Base-by-base conservation (phyloP, 169 alveolate species). In the Cryptosporidium muris region DNA sequence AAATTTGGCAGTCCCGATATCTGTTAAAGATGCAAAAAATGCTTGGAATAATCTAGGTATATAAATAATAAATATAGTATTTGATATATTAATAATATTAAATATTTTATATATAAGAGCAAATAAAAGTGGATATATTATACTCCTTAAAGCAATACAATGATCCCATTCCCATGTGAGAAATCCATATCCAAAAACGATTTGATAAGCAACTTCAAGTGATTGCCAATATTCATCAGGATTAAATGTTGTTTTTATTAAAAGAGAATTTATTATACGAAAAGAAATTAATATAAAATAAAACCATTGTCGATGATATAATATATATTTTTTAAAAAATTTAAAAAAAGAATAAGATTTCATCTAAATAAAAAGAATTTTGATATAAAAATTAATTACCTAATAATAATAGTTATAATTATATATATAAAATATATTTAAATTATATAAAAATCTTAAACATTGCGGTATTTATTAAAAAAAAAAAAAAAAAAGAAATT, bases 151-250 rank as follows among this genome's bases (percentile, higher is more conserved):
- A 47, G 92, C 64, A 40, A 89, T 51, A 80, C 92, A 88, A 12
- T 90, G 92, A 64, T 88, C 93, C 94, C 95, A 92, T 56, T 92
- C 95, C 95, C 95, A 92, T 6, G 95, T 89, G 49, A 89, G 81
- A 45, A 90, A 91, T 0, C 95, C 95, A 63, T 82, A 91, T 3
- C 92, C 91, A 54, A 82, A 88, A 40, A 81, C 91, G 63, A 91
- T 88, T 58, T 51, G 68, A 66, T 92, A 93, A 3, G 95, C 85
- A 12, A 91, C 91, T 80, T 92, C 95, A 16, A 88, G 43, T 14
- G 93, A 89, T 81, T 92, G 95, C 92, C 93, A 90, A 67, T 91
- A 90, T 52, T 92, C 95, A 82, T 92, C 95, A 16, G 94, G 92
- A 63, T 90, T 89, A 68, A 89, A 92, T 2, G 91, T 68, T 43